Base-by-base conservation (phyloP, 441 rosid genomes). In the Mallotus japonicus region DNA sequence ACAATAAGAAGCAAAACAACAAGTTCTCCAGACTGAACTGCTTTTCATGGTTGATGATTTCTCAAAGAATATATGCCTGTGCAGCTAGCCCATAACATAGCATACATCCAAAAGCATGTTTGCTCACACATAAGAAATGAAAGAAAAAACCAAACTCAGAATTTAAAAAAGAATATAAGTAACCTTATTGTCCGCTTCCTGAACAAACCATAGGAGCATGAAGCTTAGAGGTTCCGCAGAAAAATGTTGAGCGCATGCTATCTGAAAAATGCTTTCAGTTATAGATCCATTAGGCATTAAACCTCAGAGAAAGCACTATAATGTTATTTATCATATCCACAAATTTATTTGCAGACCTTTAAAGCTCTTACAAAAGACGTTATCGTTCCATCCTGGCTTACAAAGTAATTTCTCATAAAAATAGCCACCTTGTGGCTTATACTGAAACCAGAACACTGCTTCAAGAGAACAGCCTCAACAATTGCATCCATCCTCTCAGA, bases 221-320 rank as follows among this genome's bases (percentile, higher is more conserved):
- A 83, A 81, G 82, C 95, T 91, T 62, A 85, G 73, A 58, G 97
- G 90, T 84, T 90, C 97, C 75, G 72, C 40, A 61, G 86, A 86
- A 80, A 95, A 93, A 81, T 95, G 98, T 65, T 88, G 95, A 76
- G 77, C 85, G 78, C 98, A 95, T 49, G 97, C 96, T 75, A 91
- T 85, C 99, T 95, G 93, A 75, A 78, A 78, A 75, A 62, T 22
- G 62, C 28, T 32, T 75, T 8, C 46, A 60, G 72, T 32, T 76
- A 79, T 19, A 60, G 62, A 6, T 55, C 68, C 71, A 75, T 76
- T 65, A 75, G 42, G 64, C 9, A 70, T 34, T 50, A 17, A 59
- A 66, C 47, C 65, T 46, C 24, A 44, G 50, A 51, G 42, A 75
- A 37, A 46, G 28, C 40, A 42, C 22, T 59, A 37, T 15, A 49